Evolutionary conservation across 495 filamentous ascomycete species (phyloP), one percentile per base, ranked within the genome.

Genomic region (Staphylotrichum tortipilum): DNA sequence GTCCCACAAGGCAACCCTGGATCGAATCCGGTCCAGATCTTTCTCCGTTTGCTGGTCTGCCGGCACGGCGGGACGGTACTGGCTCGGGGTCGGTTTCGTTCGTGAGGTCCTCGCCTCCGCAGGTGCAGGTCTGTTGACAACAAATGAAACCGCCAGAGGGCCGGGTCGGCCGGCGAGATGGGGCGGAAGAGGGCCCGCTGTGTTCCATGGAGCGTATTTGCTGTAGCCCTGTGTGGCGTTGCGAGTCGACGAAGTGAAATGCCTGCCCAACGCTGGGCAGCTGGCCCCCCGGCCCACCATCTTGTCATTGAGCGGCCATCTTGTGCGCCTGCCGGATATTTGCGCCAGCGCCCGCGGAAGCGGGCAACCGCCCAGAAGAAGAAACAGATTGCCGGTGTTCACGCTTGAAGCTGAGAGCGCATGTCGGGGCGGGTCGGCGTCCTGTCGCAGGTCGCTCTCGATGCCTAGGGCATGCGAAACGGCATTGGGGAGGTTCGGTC

Each of bases 201-300:
- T 12, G 7, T 7, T n/a, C 46, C 15, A 17, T 8, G 24, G 42
- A 21, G 5, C 5, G 22, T 33, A 19, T 6, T 15, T 11, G 12
- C 23, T 14, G n/a, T 18, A 14, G 0, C 40, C 28, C 14, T 44
- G 39, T 5, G 24, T 4, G 22, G 18, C 11, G n/a, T 1, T 11
- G 33, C 4, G 9, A 17, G 4, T 31, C 9, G 43, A 24, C 17
- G 36, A 42, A 12, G 47, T 33, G 28, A 37, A 36, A 6, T 45
- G 15, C 11, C 24, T 18, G 37, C 37, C 55, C 33, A 51, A 58
- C 29, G 65, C 23, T 40, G 39, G 42, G 46, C 47, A 47, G 49
- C 14, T 70, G 74, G 74, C 75, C 71, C 66, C 76, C 72, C 72
- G 73, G 76, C 73, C 75, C 60, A 45, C 71, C 33, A 22, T 49